These are phyloP conservation scores for Ichthyophonus hoferi DNA, from an alignment of 208 protist species.

Conservation along the genomic window DNA sequence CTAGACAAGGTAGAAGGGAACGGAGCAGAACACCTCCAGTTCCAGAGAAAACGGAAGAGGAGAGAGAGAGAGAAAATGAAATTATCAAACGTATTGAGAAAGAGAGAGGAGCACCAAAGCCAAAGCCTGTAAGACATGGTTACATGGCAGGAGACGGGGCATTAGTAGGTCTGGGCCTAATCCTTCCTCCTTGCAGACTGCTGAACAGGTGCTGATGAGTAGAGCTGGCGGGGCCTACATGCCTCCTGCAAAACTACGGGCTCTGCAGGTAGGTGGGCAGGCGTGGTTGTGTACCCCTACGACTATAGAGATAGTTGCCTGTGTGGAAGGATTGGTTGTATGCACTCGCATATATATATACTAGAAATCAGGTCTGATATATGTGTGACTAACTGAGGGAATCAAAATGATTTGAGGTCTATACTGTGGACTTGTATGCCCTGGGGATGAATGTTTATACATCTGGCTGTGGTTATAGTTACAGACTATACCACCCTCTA, in stretches of 20 bases:
- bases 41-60: background rate
- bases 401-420: too few species aligned
- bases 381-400: too few species aligned
- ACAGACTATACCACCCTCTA: too few species aligned
- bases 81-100: background rate
- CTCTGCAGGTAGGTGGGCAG: conserved; percentile 35
- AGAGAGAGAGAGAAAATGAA: background rate
- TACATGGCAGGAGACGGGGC: too few species aligned
- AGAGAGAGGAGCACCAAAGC: background rate
- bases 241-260: conserved; percentile 69
- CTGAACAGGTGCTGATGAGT: background rate
- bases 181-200: background rate
- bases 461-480: too few species aligned
- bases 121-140: background rate
- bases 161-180: background rate
- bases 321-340: too few species aligned
- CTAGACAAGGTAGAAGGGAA: too few species aligned
- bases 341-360: too few species aligned
- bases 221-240: conserved; percentile 71
- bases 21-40: background rate
- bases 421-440: too few species aligned
- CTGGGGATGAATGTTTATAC: too few species aligned
- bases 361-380: too few species aligned
- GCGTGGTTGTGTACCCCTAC: conserved; percentile 24
- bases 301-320: too few species aligned